Conservation (phyloP, 1,284 basidiomycete genomes). For the Abortiporus biennis region DNA sequence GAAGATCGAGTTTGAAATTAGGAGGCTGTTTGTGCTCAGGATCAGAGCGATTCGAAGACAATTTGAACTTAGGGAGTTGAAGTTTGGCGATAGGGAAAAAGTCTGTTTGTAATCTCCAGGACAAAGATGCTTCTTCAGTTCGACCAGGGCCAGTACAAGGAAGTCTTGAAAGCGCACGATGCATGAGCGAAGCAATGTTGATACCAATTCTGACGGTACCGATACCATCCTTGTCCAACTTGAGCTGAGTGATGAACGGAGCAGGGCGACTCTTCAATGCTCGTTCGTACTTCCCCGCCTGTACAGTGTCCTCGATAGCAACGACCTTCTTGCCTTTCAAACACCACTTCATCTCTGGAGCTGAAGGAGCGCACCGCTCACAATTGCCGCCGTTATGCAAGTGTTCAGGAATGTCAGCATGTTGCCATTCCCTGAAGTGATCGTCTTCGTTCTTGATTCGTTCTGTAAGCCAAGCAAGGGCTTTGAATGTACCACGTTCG, state of each 20-base stretch:
- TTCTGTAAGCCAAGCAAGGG: constrained; percentile 83
- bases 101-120: constrained; percentile 81
- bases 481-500: constrained; percentile 75
- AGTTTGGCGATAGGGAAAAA: constrained; percentile 64
- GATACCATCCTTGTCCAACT: constrained; percentile 53
- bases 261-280: constrained; percentile 82
- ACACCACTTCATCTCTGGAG: constrained; percentile 75
- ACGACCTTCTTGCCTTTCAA: constrained; percentile 51
- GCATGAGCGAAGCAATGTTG: constrained; percentile 83
- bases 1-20: constrained; percentile 68
- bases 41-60: constrained; percentile 79
- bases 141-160: constrained; percentile 52
- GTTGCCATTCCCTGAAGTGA: constrained; percentile 56
- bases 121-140: constrained; percentile 46
- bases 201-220: constrained; percentile 83
- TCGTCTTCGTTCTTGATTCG: constrained; percentile 72
- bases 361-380: constrained; percentile 72
- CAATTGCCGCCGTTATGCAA: constrained; percentile 48
- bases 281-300: constrained; percentile 85
- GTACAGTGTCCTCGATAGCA: constrained; percentile 75
- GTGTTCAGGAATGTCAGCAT: constrained; percentile 32
- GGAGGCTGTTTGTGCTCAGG: constrained; percentile 73
- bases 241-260: constrained; percentile 86
- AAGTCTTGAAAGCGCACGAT: constrained; percentile 81
- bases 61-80: constrained; percentile 54